A percentile compares a stretch with the other conserved stretches of the same genome.
Conservation (phyloP, 192 early-diverging fungal species). For the Lunasporangiospora selenospora region DNA sequence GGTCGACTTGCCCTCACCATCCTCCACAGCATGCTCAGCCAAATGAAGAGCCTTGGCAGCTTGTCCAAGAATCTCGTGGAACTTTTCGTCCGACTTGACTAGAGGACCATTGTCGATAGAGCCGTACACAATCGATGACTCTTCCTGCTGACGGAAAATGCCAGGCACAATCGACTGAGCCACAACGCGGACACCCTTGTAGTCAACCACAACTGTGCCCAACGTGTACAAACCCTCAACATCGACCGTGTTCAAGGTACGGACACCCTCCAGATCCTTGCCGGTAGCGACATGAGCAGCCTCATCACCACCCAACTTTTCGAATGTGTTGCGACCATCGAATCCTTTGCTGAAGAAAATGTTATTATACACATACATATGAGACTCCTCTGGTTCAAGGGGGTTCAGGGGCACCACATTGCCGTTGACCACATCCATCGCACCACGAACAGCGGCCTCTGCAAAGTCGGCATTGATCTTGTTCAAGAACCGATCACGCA, state of each 20-base stretch:
- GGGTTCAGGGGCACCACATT: slow-evolving; percentile 82
- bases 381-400: slow-evolving; percentile 71
- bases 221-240: slow-evolving; percentile 86
- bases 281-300: slow-evolving; percentile 93
- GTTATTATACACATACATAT: slow-evolving; percentile 94
- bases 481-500: slow-evolving; percentile 85
- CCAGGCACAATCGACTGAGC: slow-evolving; percentile 92
- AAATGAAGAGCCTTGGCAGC: slow-evolving; percentile 83
- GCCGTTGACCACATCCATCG: slow-evolving; percentile 83
- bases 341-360: slow-evolving; percentile 94
- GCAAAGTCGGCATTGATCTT: slow-evolving; percentile 91
- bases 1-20: slow-evolving; percentile 67
- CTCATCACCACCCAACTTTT: slow-evolving; percentile 82
- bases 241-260: slow-evolving; percentile 75
- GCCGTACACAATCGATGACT: slow-evolving; percentile 88
- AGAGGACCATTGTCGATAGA: slow-evolving; percentile 84
- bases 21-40: slow-evolving; percentile 77
- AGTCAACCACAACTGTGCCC: slow-evolving; percentile 92
- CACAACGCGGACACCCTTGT: slow-evolving; percentile 88
- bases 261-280: slow-evolving; percentile 94
- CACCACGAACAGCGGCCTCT: slow-evolving; percentile 87
- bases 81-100: slow-evolving; percentile 73
- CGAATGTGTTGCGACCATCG: slow-evolving; percentile 87
- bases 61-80: slow-evolving; percentile 75
- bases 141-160: slow-evolving; percentile 76